Base-by-base conservation (phyloP, 2,329 filamentous ascomycete species). In the Monosporascus sp. region DNA sequence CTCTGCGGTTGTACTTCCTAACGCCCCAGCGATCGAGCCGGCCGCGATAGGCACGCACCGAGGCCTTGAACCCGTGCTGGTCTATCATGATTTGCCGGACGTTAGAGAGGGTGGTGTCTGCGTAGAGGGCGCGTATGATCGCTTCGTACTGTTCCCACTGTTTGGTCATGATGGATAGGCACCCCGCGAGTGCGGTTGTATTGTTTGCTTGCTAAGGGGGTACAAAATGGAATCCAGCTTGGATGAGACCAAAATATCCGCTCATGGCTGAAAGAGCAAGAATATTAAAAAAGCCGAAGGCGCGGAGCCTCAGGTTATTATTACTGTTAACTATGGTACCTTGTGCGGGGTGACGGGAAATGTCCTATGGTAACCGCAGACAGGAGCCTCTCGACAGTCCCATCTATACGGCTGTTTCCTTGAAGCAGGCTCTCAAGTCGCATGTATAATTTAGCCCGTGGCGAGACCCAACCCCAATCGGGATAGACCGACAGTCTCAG, bases 31-130 rank as follows among this genome's bases (percentile, higher is more conserved):
- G 68, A 24, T 74, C 69, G 55, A 80, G 71, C 38, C 74, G 70
- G n/a, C 75, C 74, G 20, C 76, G 69, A 58, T 79, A 80, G 3
- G 77, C 75, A 50, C 77, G 74, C 74, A 39, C 70, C 64, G 63
- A 79, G 73, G 49, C 65, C 61, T 54, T 76, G 63, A 56, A 67
- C 47, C 51, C 65, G 48, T 66, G 55, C 52, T 54, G 53, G 14
- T 65, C 60, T 17, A 62, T 64, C 64, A 66, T 66, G 8, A 57
- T 65, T 54, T 61, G 54, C 49, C 59, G 59, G 31, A 66, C 64
- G 24, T 54, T 55, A 3, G 61, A 51, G 9, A 66, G 58, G 35
- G 60, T 65, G 35, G 65, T 50, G 18, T 65, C 56, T 5, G 55
- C 54, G 39, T 66, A 66, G 41, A 66, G 54, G 43, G 22, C 24